These are phyloP conservation scores for Ophiostoma triangulosporum DNA, from an alignment of 2,329 filamentous ascomycete species.

Conservation along the genomic window DNA sequence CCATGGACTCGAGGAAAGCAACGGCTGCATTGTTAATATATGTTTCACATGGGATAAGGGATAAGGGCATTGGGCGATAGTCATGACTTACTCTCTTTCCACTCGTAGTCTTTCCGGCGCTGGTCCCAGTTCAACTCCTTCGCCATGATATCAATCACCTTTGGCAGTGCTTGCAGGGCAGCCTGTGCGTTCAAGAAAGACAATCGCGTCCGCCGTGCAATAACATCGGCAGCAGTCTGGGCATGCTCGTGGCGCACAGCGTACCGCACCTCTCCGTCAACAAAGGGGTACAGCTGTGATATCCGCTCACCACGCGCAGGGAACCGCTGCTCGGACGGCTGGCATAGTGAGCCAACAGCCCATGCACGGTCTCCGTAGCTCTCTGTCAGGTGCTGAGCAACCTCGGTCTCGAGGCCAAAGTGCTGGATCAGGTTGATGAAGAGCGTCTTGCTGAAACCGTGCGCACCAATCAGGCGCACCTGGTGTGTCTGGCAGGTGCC, in stretches of 20 bases:
- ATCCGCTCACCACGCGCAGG: slow-evolving; percentile 73
- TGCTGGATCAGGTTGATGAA: slow-evolving; percentile 95
- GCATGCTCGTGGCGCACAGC: slow-evolving; percentile 83
- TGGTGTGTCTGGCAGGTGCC: slow-evolving; percentile 63
- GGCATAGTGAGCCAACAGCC: slow-evolving; percentile 72
- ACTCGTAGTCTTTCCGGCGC: slow-evolving; percentile 62
- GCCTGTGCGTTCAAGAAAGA: slow-evolving; percentile 89
- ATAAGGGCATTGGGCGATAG: not conserved
- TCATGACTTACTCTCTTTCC: slow-evolving; percentile 45
- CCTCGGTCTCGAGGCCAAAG: slow-evolving; percentile 82
- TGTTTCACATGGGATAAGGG: not conserved
- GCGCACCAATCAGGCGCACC: slow-evolving; percentile 60
- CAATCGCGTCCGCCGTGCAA: slow-evolving; percentile 70
- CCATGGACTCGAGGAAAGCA: slow-evolving; percentile 50
- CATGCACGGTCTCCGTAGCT: slow-evolving; percentile 88
- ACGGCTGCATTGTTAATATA: slow-evolving; percentile 20
- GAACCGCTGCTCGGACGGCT: slow-evolving; percentile 67
- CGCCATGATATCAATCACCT: slow-evolving; percentile 79
- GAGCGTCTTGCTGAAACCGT: slow-evolving; percentile 68
- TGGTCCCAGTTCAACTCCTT: slow-evolving; percentile 69
- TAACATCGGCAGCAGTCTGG: slow-evolving; percentile 75
- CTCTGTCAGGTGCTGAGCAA: slow-evolving; percentile 78
- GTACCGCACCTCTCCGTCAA: slow-evolving; percentile 84
- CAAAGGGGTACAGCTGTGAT: slow-evolving; percentile 70
- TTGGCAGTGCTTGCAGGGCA: slow-evolving; percentile 71